Base-by-base conservation (phyloP, 352 stramenopile genomes). In the Globisporangium barbulae region DNA sequence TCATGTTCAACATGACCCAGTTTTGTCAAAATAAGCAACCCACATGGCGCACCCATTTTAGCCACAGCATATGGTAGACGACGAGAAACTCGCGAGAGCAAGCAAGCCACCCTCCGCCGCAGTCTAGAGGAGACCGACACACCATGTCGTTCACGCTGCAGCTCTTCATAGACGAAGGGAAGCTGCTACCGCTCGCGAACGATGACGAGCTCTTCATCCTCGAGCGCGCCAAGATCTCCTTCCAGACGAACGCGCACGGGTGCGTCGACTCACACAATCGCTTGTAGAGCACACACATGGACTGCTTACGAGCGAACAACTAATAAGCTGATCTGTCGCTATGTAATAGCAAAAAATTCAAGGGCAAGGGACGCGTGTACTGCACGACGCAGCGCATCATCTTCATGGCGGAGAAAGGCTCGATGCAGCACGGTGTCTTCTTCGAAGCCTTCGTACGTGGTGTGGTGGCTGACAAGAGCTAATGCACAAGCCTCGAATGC, bases 141-240 rank as follows among this genome's bases (percentile, higher is more conserved):
- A 3, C 13, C 45, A 92, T 92, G 83, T 90, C 83, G 30, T 93
- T 93, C 70, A 81, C 79, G 62, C 64, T 76, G 21, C 64, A 87
- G 65, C 70, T 94, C 61, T 94, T 94, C 67, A 74, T 73, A 30
- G 79, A 89, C 50, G 81, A 92, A 10, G 81, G 80, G 30, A 89
- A 89, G 59, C 67, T 88, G 65, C 71, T 94, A 59, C 85, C 85
- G n/a, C 67, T 94, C 48, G 85, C 85, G 10, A 78, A 86, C 37
- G 79, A 89, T n/a, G 79, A 90, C 63, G 85, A 94, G 74, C 64
- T 94, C 5, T 94, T 94, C 64, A 91, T 94, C 64, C 75, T 94
- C 22, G 79, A 94, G 61, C 85, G 85, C 33, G 75, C 79, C 31
- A 87, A 86, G 60, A 89, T 94, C 68, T 85, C 79, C 3, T 94